phyloP scores from a whole-genome alignment of 2,329 filamentous ascomycete species.

The Cercospora beticola region DNA sequence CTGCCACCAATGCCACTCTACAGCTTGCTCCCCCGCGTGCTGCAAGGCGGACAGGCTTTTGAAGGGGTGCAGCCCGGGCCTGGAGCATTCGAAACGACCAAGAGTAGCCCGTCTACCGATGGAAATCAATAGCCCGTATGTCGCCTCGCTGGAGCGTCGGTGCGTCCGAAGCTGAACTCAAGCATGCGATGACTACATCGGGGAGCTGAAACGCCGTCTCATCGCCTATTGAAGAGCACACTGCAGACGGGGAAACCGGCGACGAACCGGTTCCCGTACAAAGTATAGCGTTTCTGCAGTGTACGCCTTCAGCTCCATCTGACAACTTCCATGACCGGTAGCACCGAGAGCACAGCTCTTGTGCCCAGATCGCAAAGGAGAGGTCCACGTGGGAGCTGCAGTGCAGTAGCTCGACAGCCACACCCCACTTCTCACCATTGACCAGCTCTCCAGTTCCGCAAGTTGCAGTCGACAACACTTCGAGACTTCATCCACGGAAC shows the following conservation, averaged over 20 bases:
- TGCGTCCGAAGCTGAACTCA: not conserved
- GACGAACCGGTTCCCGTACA: not conserved
- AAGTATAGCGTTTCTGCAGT: not conserved
- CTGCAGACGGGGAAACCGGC: not conserved
- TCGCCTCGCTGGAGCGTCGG: not conserved
- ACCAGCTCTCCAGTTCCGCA: not conserved
- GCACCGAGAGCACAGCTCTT: not conserved
- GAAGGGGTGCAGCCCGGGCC: not conserved
- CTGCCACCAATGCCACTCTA: not conserved
- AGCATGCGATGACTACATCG: not conserved
- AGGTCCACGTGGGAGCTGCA: not conserved
- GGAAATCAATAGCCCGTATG: not conserved
- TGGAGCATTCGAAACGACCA: not conserved
- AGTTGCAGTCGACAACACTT: not conserved
- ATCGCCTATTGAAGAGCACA: not conserved
- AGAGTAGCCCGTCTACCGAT: not conserved
- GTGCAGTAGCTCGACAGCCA: not conserved
- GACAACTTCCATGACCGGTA: not conserved
- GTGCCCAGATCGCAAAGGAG: not conserved
- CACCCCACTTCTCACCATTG: not conserved
- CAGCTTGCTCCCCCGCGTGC: not conserved
- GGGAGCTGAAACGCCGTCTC: not conserved
- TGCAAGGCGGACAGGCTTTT: no score
- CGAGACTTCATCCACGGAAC: not conserved
- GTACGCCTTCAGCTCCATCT: not conserved